Conservation (phyloP, 2,329 filamentous ascomycete species). For the Aspergillus quadrilineatus region DNA sequence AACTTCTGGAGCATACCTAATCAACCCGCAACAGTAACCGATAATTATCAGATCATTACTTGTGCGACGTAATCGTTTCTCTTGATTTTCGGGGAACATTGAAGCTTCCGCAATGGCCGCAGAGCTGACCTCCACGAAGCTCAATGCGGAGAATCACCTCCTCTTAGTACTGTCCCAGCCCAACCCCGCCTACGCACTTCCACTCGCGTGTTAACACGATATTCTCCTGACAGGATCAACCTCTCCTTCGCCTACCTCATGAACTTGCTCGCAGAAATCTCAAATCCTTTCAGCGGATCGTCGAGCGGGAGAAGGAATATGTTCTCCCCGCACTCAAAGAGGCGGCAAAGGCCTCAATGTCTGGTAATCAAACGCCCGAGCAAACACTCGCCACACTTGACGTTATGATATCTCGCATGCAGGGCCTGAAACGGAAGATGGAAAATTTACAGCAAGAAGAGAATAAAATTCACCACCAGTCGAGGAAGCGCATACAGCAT, state of each 20-base stretch:
- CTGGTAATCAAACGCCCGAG: slow-evolving; percentile 60
- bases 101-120: slow-evolving; percentile 36
- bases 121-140: slow-evolving; percentile 48
- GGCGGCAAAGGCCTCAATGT: slow-evolving; percentile 62
- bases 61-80: neutral
- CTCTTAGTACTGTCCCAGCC: slow-evolving; percentile 42
- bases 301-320: slow-evolving; percentile 50
- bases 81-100: too few species aligned
- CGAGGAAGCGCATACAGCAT: slow-evolving; percentile 74
- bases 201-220: slow-evolving; percentile 4
- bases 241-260: slow-evolving; percentile 85
- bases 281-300: slow-evolving; percentile 62
- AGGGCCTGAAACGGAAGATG: slow-evolving; percentile 85
- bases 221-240: slow-evolving; percentile 68
- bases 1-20: neutral
- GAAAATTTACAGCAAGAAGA: slow-evolving; percentile 76
- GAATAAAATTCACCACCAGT: slow-evolving; percentile 69
- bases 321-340: slow-evolving; percentile 51
- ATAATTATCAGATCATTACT: neutral
- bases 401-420: slow-evolving; percentile 79
- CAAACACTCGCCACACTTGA: slow-evolving; percentile 81
- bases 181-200: slow-evolving; percentile 8
- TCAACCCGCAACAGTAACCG: neutral
- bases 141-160: slow-evolving; percentile 52
- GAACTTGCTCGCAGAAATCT: slow-evolving; percentile 94